A percentile compares a stretch with the other conserved stretches of the same genome.
Evolutionary conservation across 139 green algal species (phyloP).

Genomic region (Micromonas pusilla): DNA sequence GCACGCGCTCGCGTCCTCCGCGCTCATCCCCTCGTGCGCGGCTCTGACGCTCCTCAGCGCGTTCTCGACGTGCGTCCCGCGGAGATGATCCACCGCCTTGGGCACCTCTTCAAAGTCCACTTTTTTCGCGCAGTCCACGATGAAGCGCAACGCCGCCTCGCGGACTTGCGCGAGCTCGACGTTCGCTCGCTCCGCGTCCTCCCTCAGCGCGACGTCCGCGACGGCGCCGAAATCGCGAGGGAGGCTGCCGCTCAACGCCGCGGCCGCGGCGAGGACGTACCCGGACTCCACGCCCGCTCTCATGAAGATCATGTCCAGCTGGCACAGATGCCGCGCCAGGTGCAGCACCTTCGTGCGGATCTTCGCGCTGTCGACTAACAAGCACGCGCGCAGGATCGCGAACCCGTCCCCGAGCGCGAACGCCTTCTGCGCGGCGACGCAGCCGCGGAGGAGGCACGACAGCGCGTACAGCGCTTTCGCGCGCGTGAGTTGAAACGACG

Average conservation of each 20-base stretch:
- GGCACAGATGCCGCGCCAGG: background rate
- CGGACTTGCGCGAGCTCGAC: background rate
- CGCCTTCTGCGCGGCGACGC: background rate
- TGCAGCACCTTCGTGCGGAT: background rate
- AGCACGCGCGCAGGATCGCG: background rate
- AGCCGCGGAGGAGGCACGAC: background rate
- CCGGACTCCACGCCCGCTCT: background rate
- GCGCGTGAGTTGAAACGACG: background rate
- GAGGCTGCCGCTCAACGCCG: background rate
- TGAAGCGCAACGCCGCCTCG: background rate
- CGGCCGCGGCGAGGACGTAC: background rate
- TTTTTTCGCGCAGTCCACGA: background rate
- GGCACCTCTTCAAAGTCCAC: background rate
- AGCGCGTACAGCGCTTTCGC: background rate
- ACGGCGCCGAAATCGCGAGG: background rate
- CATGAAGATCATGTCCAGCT: background rate
- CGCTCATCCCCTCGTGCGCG: background rate
- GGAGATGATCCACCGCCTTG: constrained; percentile 14
- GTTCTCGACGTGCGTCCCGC: background rate
- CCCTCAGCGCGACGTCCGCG: background rate
- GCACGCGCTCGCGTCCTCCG: background rate
- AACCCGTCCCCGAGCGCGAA: background rate
- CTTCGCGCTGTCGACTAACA: background rate
- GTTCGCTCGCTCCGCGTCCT: background rate
- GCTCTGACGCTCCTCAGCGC: background rate